Percentiles rank a stretch among this genome's conserved stretches.
These are phyloP conservation scores for Penicillium robsamsonii DNA, from an alignment of 495 filamentous ascomycete genomes.

Conservation along the genomic window DNA sequence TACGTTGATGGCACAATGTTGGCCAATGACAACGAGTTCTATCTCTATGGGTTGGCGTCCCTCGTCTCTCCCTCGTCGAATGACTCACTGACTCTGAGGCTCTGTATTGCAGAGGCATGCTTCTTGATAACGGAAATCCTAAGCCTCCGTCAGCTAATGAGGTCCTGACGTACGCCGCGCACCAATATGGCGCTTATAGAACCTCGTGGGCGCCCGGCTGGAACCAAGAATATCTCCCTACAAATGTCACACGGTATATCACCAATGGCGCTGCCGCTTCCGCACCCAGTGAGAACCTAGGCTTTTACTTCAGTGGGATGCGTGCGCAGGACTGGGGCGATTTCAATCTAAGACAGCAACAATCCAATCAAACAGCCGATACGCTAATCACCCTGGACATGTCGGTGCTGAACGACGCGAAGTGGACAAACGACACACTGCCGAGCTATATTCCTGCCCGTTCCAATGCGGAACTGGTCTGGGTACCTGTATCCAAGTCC, in stretches of 20 bases:
- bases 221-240: slow-evolving; percentile 33
- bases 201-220: slow-evolving; percentile 43
- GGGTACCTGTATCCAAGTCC: slow-evolving; percentile 63
- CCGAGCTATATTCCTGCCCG: slow-evolving; percentile 50
- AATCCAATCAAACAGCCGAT: slow-evolving; percentile 29
- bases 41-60: slow-evolving; percentile 34
- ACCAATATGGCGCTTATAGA: slow-evolving; percentile 46
- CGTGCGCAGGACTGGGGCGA: slow-evolving; percentile 44
- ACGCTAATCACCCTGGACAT: slow-evolving; percentile 63
- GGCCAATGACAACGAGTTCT: slow-evolving; percentile 61
- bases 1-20: slow-evolving; percentile 65
- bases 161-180: slow-evolving; percentile 44
- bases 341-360: slow-evolving; percentile 40
- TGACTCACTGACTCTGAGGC: neutral
- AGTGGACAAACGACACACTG: slow-evolving; percentile 57
- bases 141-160: slow-evolving; percentile 5
- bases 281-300: slow-evolving; percentile 68
- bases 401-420: slow-evolving; percentile 43
- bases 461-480: slow-evolving; percentile 63
- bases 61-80: neutral
- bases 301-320: slow-evolving; percentile 70
- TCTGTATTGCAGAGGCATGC: slow-evolving; percentile 10
- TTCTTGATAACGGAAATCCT: neutral
- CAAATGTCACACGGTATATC: slow-evolving; percentile 58
- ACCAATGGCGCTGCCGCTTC: slow-evolving; percentile 62